Base-by-base conservation (phyloP, 305 asterid genomes). In the Fraxinus albicans region DNA sequence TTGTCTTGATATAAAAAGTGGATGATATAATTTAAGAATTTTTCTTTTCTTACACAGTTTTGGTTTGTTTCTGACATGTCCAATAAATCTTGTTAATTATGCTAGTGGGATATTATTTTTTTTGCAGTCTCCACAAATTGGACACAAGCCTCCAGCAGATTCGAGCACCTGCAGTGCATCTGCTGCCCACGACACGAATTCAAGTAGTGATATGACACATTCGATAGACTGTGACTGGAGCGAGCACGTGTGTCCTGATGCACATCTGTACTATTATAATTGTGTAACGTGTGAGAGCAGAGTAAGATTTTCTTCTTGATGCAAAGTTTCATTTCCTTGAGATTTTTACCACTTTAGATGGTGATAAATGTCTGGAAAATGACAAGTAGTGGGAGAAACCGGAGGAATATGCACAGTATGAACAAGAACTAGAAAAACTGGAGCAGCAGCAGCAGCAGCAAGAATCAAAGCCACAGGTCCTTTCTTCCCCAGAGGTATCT, bases 231-330 rank as follows among this genome's bases (percentile, higher is more conserved):
- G 96, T 85, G 97, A 94, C 60, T 96, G 99, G 99, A 96, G 99
- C 77, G 98, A 96, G 83, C 99, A 96, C 70, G 88, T 93, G 38
- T 91, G 97, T 88, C 98, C 98, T 15, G 98, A 94, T 65, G 99
- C 97, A 86, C 81, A 88, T 55, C 79, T 90, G 76, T 96, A 96
- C 85, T 94, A 92, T 85, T 94, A 90, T 82, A 96, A 93, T 73
- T 93, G 99, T 65, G 89, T 90, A 60, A 92, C 99, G 53, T 88
- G 92, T 86, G 99, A 96, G 84, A 96, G 98, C 95, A 87, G 90
- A 88, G 98, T 96, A 88, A 92, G 96, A 69, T 74, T 50, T 84
- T 83, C 75, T 79, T 79, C 9, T 77, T 44, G 25, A 72, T 72
- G 25, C 76, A 33, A 72, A 17, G 76, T 6, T 72, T 72, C 25